Evolutionary conservation across 768 basidiomycete genomes (phyloP), one percentile per base, ranked within the genome.

Genomic region (Xerocomus spinulosus): DNA sequence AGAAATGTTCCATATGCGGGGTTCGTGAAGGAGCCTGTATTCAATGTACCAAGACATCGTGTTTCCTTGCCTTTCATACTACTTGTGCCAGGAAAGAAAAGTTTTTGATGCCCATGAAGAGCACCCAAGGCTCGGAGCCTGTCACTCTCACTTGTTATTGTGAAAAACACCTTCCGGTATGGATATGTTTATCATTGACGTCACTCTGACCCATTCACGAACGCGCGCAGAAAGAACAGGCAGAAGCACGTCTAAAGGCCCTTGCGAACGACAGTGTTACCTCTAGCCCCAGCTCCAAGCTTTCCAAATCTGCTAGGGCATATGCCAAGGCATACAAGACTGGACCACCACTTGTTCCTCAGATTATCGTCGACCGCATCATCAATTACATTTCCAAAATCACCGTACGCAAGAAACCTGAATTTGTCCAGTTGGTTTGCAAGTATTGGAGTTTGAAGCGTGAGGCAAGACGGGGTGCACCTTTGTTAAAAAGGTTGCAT

Each of bases 401-500:
- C 34, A 73, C 65, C 26, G 70, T 96, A 4, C 73, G 86, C 52
- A 92, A 89, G 64, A 91, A 87, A 61, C 57, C 68, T 3, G 85
- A 88, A 37, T 89, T 94, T 46, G 69, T 98, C 12, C 77, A 82
- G 40, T 67, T 81, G 58, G 74, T 93, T 26, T 94, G 89, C 59
- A 80, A 82, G 60, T 99, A 97, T 61, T 99, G 96, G 96, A 97
- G 96, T 68, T 66, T 99, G 66, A 98, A 99, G 70, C 74, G 96
- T 4, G 95, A 98, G 63, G 91, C 83, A 2, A 78, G 96, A 52
- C 69, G 95, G 33, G 96, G 96, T 4, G 96, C 96, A 9, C 95
- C 96, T 10, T 67, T 98, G 51, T 67, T 99, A 55, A 98, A 98
- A 68, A 64, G 96, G 44, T 63, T 99, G 48, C 93, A 99, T 69